Base-by-base conservation (phyloP, 495 filamentous ascomycete genomes). In the Trichocladium uniseriatum region DNA sequence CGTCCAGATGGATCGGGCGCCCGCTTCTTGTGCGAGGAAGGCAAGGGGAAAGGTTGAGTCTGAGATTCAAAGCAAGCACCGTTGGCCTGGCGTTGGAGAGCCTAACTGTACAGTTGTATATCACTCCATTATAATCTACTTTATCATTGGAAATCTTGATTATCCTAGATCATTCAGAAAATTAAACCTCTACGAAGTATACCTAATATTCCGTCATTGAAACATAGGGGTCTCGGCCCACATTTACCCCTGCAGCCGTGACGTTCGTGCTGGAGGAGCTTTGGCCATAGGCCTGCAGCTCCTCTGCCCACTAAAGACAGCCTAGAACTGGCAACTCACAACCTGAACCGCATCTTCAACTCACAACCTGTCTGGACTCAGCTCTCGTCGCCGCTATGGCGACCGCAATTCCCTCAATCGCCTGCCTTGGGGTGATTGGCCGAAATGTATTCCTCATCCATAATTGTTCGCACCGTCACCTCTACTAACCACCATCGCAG, bases 381-480 rank as follows among this genome's bases (percentile, higher is more conserved):
- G 29, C 22, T 24, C 43, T 3, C 5, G 31, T 13, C 15, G 19
- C 19, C 32, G 44, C 55, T 42, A 75, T 75, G 72, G 66, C 71
- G 54, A 68, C 67, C 49, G 62, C 64, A 38, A 72, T 77, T 53
- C 84, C 87, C 14, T 83, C 78, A 8, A 91, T 98, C 63, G 89
- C 89, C 59, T 95, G 89, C 64, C 80, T 98, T 51, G 89, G 89
- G 57, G 72, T 98, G 19, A 94, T 98, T 58, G 90, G 91, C 42
- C 89, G 90, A 70, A 81, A 91, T 61, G 72, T 94, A 78, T 60
- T 38, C 46, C 1, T 29, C 39, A 39, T 31, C 37, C 13, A 4
- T 10, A 11, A 4, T 11, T 11, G 31, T 32, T 11, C 31, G 13
- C 5, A 32, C 28, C 31, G 10, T 21, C 40, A 32, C 31, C 15